phyloP scores from a whole-genome alignment of 108 stramenopile genomes.

The Conticribra guillardii region DNA sequence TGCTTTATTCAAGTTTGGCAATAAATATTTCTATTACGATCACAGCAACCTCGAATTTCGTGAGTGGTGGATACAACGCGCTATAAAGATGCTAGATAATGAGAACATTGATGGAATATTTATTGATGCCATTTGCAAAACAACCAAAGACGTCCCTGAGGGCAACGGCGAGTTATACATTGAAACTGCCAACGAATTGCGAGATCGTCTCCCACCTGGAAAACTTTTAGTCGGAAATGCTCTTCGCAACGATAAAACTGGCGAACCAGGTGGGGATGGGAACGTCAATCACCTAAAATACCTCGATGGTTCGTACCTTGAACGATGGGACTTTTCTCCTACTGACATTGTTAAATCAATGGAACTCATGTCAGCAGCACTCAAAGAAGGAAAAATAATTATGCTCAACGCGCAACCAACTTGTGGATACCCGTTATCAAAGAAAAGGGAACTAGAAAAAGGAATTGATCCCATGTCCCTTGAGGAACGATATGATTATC shows the following conservation, averaged over 20 bases:
- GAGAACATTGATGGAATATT: constrained; percentile 46
- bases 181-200: constrained; percentile 31
- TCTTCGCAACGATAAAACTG: constrained; percentile 13
- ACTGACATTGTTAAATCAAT: constrained; percentile 12
- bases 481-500: constrained; percentile 23
- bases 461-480: too few relatives aligned
- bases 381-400: constrained; percentile 22
- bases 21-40: constrained; percentile 31
- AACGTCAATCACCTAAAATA: constrained; percentile 37
- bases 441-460: too few relatives aligned
- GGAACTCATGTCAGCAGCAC: constrained; percentile 32
- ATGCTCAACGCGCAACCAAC: constrained; percentile 30
- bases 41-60: constrained; percentile 40
- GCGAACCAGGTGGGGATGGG: constrained; percentile 9
- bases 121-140: constrained; percentile 40
- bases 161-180: constrained; percentile 28
- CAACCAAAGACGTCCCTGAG: not conserved
- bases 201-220: constrained; percentile 33
- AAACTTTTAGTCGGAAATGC: constrained; percentile 44
- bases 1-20: constrained; percentile 18
- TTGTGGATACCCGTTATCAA: too few relatives aligned
- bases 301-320: constrained; percentile 46
- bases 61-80: constrained; percentile 50
- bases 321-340: constrained; percentile 27
- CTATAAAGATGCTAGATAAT: constrained; percentile 31